phyloP scores from a whole-genome alignment of 176 grass and related monocot species.

The Oryza coarctata region DNA sequence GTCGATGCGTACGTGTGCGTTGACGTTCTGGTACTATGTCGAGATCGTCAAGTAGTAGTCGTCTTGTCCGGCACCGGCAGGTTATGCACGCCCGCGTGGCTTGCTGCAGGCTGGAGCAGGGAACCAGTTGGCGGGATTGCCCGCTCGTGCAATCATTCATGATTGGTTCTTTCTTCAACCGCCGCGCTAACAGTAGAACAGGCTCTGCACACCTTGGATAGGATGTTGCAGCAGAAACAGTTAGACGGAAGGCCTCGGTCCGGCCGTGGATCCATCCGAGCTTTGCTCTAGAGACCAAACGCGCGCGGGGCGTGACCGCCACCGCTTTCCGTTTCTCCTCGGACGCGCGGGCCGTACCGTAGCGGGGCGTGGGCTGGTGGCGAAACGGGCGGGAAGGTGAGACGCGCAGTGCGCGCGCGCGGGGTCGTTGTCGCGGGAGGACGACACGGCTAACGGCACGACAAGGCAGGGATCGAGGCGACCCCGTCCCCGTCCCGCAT shows the following conservation, averaged over 20 bases:
- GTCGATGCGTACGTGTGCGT: neutral
- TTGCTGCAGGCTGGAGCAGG: too few relatives aligned
- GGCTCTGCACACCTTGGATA: neutral
- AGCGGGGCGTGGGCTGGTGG: too few relatives aligned
- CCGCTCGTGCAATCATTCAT: neutral
- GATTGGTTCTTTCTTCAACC: neutral
- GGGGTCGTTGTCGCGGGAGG: conserved; percentile 23
- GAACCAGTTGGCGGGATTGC: neutral
- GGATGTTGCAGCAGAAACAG: neutral
- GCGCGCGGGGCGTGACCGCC: too few relatives aligned
- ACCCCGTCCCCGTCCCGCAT: neutral
- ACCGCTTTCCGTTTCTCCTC: too few relatives aligned
- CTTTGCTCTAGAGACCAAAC: too few relatives aligned
- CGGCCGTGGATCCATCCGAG: too few relatives aligned
- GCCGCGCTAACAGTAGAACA: neutral
- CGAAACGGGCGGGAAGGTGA: too few relatives aligned
- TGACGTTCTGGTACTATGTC: neutral
- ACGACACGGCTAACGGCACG: conserved; percentile 37
- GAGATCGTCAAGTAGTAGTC: neutral
- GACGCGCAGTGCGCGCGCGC: too few relatives aligned
- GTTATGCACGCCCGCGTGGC: too few relatives aligned
- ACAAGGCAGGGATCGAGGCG: neutral
- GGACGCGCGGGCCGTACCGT: too few relatives aligned
- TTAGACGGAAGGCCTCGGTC: too few relatives aligned
- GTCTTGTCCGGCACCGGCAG: too few relatives aligned